phyloP scores from a whole-genome alignment of 306 rosid genomes.

The Canavalia gladiata region DNA sequence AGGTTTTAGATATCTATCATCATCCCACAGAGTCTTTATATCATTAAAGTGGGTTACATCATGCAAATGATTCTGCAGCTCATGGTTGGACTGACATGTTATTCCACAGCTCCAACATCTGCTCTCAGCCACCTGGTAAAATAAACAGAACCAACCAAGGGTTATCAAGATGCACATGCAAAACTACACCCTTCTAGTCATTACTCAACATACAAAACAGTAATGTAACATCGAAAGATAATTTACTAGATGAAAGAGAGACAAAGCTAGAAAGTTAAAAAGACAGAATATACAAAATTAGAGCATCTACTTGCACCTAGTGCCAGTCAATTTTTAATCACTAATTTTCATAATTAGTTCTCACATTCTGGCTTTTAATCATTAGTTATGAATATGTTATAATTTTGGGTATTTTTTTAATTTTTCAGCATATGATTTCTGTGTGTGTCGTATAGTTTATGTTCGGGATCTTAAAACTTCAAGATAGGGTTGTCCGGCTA shows the following conservation, averaged over 20 bases:
- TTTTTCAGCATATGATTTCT: too few species aligned
- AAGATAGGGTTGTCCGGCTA: too few species aligned
- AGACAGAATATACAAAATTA: neutral
- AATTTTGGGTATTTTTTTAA: too few species aligned
- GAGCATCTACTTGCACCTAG: neutral
- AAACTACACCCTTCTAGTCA: neutral
- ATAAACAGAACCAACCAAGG: slow-evolving; percentile 5
- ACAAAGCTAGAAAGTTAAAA: neutral
- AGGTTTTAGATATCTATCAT: slow-evolving; percentile 79
- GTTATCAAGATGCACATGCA: neutral
- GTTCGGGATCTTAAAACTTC: too few species aligned
- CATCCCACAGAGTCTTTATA: slow-evolving; percentile 66
- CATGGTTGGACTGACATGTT: slow-evolving; percentile 60
- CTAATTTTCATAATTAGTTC: too few species aligned
- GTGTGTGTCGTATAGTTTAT: too few species aligned
- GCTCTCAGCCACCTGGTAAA: slow-evolving; percentile 70
- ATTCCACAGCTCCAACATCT: slow-evolving; percentile 89
- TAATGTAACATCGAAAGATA: neutral
- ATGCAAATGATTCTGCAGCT: slow-evolving; percentile 78
- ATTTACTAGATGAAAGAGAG: neutral
- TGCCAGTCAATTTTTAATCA: neutral
- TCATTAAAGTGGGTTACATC: slow-evolving; percentile 53
- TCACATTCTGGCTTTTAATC: too few species aligned
- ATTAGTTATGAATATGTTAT: too few species aligned
- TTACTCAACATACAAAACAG: neutral